phyloP scores from a whole-genome alignment of 1,284 basidiomycete species.

The Puccinia hordei region DNA sequence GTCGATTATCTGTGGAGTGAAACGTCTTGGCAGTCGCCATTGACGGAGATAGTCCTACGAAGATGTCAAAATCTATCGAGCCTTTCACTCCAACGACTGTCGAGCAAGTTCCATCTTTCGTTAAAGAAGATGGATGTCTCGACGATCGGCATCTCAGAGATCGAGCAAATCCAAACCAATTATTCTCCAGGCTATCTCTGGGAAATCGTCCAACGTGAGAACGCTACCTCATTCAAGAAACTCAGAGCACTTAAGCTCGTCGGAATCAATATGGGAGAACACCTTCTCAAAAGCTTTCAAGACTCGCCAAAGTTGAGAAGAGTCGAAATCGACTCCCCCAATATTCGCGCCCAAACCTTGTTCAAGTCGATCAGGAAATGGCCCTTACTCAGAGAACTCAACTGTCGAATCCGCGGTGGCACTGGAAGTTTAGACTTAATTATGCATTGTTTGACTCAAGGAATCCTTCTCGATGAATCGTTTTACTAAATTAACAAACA shows the following conservation, averaged over 20 bases:
- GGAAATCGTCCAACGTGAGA: neutral
- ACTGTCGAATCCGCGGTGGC: slow-evolving; percentile 18
- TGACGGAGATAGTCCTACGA: neutral
- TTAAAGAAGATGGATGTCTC: neutral
- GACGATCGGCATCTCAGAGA: neutral
- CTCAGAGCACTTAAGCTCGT: neutral
- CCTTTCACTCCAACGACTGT: neutral
- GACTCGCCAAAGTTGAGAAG: neutral
- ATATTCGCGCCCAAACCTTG: neutral
- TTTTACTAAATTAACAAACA: slow-evolving; percentile 22
- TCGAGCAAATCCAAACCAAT: neutral
- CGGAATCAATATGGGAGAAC: slow-evolving; percentile 2
- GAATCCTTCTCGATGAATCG: slow-evolving; percentile 9
- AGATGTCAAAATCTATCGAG: slow-evolving; percentile 15
- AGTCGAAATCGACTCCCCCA: slow-evolving; percentile 4
- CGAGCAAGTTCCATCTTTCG: neutral
- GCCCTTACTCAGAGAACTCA: neutral
- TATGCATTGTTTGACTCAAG: neutral
- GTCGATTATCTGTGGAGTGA: slow-evolving; percentile 19
- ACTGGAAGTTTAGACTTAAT: slow-evolving; percentile 17
- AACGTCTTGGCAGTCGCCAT: neutral
- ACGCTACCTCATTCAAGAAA: neutral
- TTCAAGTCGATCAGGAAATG: neutral
- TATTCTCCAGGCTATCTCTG: neutral
- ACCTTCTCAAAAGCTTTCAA: neutral